Conservation (phyloP, 345 rosid genomes). For the Bruguiera sexangula region DNA sequence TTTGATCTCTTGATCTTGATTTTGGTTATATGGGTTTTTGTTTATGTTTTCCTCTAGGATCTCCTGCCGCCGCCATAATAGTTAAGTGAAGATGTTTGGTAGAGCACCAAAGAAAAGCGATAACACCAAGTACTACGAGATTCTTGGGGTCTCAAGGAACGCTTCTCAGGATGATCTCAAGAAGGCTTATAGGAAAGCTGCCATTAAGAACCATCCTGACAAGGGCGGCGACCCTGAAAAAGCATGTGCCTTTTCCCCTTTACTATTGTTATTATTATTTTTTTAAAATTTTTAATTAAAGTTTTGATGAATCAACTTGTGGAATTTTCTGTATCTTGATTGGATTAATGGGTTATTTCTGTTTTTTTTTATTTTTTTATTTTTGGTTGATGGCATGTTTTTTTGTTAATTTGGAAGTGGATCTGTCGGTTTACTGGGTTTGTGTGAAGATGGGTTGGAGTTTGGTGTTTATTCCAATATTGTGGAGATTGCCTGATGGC, state of each 20-base stretch:
- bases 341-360: neutral
- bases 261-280: neutral
- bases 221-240: constrained; percentile 76
- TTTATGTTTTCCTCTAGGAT: neutral
- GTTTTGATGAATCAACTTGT: neutral
- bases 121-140: constrained; percentile 61
- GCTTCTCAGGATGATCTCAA: constrained; percentile 60
- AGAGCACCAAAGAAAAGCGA: constrained; percentile 67
- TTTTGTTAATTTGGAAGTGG: neutral
- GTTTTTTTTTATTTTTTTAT: neutral
- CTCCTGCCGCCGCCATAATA: neutral
- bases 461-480: neutral
- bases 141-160: constrained; percentile 53
- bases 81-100: constrained; percentile 43
- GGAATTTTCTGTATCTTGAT: neutral
- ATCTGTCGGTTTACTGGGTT: neutral
- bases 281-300: too few species aligned
- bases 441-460: neutral
- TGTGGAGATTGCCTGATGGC: neutral
- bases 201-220: constrained; percentile 69
- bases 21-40: neutral
- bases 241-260: constrained; percentile 17
- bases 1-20: neutral
- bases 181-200: constrained; percentile 67
- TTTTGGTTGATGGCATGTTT: neutral